Base-by-base conservation (phyloP, 352 stramenopile genomes). In the Pythium insidiosum region DNA sequence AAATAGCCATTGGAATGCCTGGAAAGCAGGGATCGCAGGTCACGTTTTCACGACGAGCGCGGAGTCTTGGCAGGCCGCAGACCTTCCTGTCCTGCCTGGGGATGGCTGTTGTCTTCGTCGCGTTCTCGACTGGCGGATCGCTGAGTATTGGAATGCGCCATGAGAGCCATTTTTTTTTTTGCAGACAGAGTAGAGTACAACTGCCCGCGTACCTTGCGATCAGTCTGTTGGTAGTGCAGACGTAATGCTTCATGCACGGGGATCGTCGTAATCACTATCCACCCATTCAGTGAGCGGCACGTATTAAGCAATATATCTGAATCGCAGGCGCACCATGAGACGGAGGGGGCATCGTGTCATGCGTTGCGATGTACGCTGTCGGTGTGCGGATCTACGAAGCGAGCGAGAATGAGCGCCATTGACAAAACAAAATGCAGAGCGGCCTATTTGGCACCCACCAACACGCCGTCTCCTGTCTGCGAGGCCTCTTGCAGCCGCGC, bases 251-350 rank as follows among this genome's bases (percentile, higher is more conserved):
- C 59, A 36, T 78, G 65, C 5, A 58, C 72, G 5, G 71, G 56
- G 12, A 62, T 53, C 53, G 63, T 60, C 13, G 31, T 46, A 39
- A 91, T 77, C 28, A 91, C 78, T 91, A n/a, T n/a, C n/a, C n/a
- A n/a, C n/a, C n/a, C n/a, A n/a, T n/a, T n/a, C n/a, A n/a, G n/a
- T n/a, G n/a, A n/a, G n/a, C n/a, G n/a, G n/a, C n/a, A n/a, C n/a
- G n/a, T n/a, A n/a, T n/a, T n/a, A n/a, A n/a, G n/a, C n/a, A n/a
- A n/a, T n/a, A n/a, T n/a, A n/a, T n/a, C n/a, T n/a, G n/a, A n/a
- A n/a, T n/a, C n/a, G n/a, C n/a, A n/a, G n/a, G n/a, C 16, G 18
- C 58, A 84, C 76, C 69, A 85, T 87, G 76, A 18, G 66, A 34
- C 4, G 43, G 25, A 26, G 69, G 67, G 13, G 76, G 73, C 69